Evolutionary conservation across 2,329 filamentous ascomycete genomes (phyloP), one percentile per base, ranked within the genome.

Genomic region (Pyrenochaeta sp.): DNA sequence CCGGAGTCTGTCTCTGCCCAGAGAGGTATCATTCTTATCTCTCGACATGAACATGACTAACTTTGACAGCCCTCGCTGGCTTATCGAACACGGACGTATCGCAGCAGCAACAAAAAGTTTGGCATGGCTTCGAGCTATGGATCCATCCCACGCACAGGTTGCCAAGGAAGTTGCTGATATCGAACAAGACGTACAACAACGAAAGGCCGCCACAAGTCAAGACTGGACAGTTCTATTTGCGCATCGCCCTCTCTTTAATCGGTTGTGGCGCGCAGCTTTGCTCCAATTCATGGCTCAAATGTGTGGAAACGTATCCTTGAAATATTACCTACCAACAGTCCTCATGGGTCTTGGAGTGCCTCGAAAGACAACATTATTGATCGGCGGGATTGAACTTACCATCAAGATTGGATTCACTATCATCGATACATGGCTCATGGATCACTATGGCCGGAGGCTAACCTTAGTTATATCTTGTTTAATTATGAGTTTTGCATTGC

Each of bases 231-330:
- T 76, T 7, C 76, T 86, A 0, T 83, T 86, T 66, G 77, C 75
- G 3, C 74, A 84, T 27, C 68, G 73, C 12, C 71, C 77, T 11
- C 72, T 86, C 1, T 82, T 82, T 62, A 76, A 79, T 12, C 77
- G 84, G 0, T 74, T 87, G 12, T 86, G 84, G 85, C 78, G 84
- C 15, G 83, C 83, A 1, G 78, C 82, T 0, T 71, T 85, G 1
- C 75, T 86, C 4, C 83, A 86, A 65, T 86, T 86, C 68, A 83
- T 86, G 81, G 81, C 82, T 0, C 83, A 85, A 60, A 83, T 86
- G 81, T 85, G 82, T 58, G 84, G 84, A 17, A 83, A 83, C 12
- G 83, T 83, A 0, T 83, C 83, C 2, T 85, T 86, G 77, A 86
- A 86, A 61, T 86, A 86, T 60, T 86, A 86, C 59, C 76, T 86